Percentiles rank a stretch among this genome's conserved stretches.
Evolutionary conservation across 441 rosid genomes (phyloP).

Genomic region (Adansonia gregorii): DNA sequence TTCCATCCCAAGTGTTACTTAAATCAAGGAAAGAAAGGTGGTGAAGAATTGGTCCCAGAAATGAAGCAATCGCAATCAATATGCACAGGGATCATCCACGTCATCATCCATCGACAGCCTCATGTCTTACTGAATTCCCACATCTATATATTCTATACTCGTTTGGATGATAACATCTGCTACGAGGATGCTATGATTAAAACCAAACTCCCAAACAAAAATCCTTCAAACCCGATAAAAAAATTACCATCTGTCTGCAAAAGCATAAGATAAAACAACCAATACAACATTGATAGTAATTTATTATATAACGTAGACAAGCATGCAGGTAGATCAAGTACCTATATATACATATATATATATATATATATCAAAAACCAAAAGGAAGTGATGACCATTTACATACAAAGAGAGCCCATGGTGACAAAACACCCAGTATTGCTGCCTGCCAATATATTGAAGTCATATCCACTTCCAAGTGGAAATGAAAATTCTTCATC

Average conservation of each 20-base stretch:
- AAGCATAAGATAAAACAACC: neutral
- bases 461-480: conserved; percentile 11
- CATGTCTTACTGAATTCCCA: conserved; percentile 30
- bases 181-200: neutral
- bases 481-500: neutral
- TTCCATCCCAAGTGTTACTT: conserved; percentile 46
- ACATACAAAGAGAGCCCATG: conserved; percentile 27
- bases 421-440: conserved; percentile 23
- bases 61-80: conserved; percentile 63
- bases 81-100: no score
- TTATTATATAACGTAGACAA: conserved; percentile 29
- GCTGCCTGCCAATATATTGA: neutral
- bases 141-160: conserved; percentile 8
- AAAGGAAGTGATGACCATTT: conserved; percentile 28
- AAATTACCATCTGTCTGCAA: neutral
- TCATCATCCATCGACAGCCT: no score
- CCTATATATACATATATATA: conserved; percentile 20
- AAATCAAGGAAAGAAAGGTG: conserved; percentile 45
- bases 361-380: conserved; percentile 18
- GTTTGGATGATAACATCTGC: neutral
- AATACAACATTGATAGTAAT: conserved; percentile 7
- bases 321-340: conserved; percentile 25
- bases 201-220: no score
- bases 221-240: no score
- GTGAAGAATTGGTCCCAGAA: conserved; percentile 53